A percentile compares a stretch with the other conserved stretches of the same genome.
Evolutionary conservation across 208 protist species (phyloP).

Genomic region (Crithidia expoeki): DNA sequence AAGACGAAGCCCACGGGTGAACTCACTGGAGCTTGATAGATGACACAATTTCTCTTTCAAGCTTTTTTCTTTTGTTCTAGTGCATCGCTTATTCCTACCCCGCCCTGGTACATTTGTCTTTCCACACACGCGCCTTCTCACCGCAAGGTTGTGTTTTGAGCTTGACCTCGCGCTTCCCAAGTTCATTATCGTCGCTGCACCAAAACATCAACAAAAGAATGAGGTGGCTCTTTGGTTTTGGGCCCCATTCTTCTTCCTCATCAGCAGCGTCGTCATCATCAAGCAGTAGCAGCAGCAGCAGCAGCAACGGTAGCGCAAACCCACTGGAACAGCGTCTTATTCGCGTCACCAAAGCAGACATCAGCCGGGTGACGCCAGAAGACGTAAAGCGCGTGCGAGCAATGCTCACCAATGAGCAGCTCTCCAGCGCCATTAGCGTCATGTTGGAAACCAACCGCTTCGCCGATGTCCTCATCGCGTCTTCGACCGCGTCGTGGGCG

Average conservation of each 20-base stretch:
- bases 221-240: background rate
- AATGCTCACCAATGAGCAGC: constrained; percentile 38
- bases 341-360: constrained; percentile 57
- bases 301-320: constrained; percentile 1
- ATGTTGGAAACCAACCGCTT: constrained; percentile 78
- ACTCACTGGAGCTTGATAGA: too few relatives aligned
- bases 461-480: constrained; percentile 51
- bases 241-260: background rate
- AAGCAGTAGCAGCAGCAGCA: background rate
- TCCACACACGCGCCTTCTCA: too few relatives aligned
- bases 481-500: constrained; percentile 36
- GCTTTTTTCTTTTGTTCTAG: too few relatives aligned
- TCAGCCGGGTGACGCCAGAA: constrained; percentile 50
- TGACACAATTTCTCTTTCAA: too few relatives aligned
- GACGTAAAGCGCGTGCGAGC: constrained; percentile 55
- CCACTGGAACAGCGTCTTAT: constrained; percentile 53
- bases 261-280: background rate
- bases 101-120: too few relatives aligned
- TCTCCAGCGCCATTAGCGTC: constrained; percentile 49
- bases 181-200: too few relatives aligned
- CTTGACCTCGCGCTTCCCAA: too few relatives aligned
- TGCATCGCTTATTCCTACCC: too few relatives aligned
- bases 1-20: too few relatives aligned
- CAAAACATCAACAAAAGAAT: too few relatives aligned
- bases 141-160: too few relatives aligned